Percentiles rank a stretch among this genome's conserved stretches.
Evolutionary conservation across 352 stramenopile genomes (phyloP).

Genomic region (Globisporangium parvum): DNA sequence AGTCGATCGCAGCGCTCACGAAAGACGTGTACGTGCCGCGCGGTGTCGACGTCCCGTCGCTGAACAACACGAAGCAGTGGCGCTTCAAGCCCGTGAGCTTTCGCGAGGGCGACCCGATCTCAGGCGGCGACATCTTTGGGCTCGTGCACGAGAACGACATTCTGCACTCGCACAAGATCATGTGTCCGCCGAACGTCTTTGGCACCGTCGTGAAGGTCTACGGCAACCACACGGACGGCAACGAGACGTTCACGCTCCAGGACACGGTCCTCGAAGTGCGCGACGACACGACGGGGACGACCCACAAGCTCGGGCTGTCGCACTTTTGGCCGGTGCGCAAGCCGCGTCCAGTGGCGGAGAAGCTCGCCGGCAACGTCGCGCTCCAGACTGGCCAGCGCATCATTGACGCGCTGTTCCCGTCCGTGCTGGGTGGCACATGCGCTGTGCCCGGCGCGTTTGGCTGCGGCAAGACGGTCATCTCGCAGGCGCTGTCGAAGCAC

Average conservation of each 20-base stretch:
- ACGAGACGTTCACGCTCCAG: constrained; percentile 95
- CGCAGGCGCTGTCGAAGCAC: constrained; percentile 99
- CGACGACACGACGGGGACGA: constrained; percentile 94
- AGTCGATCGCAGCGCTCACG: constrained; percentile 92
- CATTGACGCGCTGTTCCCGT: constrained; percentile 99
- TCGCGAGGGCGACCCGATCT: constrained; percentile 93
- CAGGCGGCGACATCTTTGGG: constrained; percentile 97
- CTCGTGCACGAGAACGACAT: constrained; percentile 99
- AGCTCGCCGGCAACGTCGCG: constrained; percentile 96
- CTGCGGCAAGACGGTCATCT: constrained; percentile 99
- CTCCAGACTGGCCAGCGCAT: constrained; percentile 98
- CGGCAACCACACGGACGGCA: constrained; percentile 92
- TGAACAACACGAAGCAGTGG: constrained; percentile 93
- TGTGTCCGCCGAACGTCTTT: constrained; percentile 98
- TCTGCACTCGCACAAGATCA: constrained; percentile 98
- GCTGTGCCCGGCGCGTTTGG: constrained; percentile 98
- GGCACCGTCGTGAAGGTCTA: constrained; percentile 99
- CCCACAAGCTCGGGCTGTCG: constrained; percentile 93
- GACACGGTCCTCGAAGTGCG: constrained; percentile 98
- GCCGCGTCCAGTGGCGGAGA: constrained; percentile 96
- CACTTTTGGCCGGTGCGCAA: constrained; percentile 99
- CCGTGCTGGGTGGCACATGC: constrained; percentile 97
- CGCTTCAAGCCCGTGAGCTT: constrained; percentile 94
- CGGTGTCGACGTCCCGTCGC: constrained; percentile 94
- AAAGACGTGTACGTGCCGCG: constrained; percentile 97